phyloP scores from a whole-genome alignment of 345 rosid species.

The Brassica cretica region DNA sequence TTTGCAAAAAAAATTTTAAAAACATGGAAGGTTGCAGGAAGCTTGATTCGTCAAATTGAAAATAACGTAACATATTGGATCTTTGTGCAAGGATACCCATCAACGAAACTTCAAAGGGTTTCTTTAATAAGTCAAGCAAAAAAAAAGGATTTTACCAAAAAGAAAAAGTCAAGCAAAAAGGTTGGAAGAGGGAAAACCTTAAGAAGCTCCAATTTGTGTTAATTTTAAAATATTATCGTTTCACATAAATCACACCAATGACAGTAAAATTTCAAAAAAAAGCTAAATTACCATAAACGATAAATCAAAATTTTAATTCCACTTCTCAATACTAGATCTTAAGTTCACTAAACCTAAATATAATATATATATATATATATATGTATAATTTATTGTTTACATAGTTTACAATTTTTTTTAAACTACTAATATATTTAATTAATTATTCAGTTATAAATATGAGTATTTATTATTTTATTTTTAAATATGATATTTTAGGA shows the following conservation, averaged over 20 bases:
- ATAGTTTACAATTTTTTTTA: background rate
- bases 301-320: background rate
- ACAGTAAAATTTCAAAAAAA: background rate
- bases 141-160: background rate
- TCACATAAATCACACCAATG: background rate
- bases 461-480: background rate
- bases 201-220: background rate
- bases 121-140: constrained; percentile 6
- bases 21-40: constrained; percentile 9
- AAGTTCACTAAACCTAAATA: background rate
- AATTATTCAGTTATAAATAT: background rate
- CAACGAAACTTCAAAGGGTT: constrained; percentile 15
- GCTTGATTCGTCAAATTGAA: background rate
- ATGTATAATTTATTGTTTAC: background rate
- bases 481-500: background rate
- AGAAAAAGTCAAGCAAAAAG: constrained; percentile 6
- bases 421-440: too few species aligned
- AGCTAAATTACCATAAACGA: background rate
- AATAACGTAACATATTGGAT: background rate
- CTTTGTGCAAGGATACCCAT: background rate
- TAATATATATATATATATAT: background rate
- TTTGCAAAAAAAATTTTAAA: background rate
- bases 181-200: background rate
- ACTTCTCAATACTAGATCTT: background rate
- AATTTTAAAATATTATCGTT: background rate